Conservation (phyloP, 345 rosid genomes). For the Citrus cavaleriei region DNA sequence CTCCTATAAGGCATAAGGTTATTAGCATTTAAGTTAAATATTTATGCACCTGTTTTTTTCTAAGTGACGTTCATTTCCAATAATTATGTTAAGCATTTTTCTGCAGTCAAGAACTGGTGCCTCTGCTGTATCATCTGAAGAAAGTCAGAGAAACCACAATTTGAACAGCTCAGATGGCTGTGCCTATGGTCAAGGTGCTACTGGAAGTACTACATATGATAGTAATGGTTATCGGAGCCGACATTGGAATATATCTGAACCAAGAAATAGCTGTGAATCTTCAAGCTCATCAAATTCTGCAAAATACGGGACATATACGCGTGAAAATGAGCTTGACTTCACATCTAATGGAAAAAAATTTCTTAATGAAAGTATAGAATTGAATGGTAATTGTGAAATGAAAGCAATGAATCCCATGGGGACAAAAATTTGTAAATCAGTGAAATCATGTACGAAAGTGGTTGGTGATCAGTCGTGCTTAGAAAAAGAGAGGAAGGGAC, state of each 20-base stretch:
- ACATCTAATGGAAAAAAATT: conserved; percentile 11
- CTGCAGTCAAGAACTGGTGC: conserved; percentile 41
- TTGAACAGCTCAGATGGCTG: conserved; percentile 25
- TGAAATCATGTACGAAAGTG: conserved; percentile 27
- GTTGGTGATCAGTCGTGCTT: conserved; percentile 33
- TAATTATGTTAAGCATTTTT: conserved; percentile 6
- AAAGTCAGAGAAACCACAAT: conserved; percentile 31
- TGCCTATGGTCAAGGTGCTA: conserved; percentile 29
- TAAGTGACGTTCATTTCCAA: conserved; percentile 3
- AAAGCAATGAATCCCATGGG: conserved; percentile 19
- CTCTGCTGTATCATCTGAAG: conserved; percentile 31
- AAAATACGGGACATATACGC: conserved; percentile 22
- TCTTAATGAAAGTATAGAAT: conserved; percentile 14
- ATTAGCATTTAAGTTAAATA: conserved; percentile 2
- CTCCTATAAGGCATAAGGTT: conserved; percentile 47
- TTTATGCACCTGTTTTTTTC: not conserved
- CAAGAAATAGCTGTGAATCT: conserved; percentile 32
- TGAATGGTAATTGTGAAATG: conserved; percentile 9
- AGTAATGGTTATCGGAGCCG: conserved; percentile 25
- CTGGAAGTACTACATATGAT: conserved; percentile 25
- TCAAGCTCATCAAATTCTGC: conserved; percentile 24
- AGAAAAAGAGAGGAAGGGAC: conserved; percentile 41
- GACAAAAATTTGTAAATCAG: conserved; percentile 25
- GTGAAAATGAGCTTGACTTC: conserved; percentile 13
- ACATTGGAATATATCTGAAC: conserved; percentile 20